Evolutionary conservation across 352 stramenopile species (phyloP).

Genomic region (Globisporangium radiosum): DNA sequence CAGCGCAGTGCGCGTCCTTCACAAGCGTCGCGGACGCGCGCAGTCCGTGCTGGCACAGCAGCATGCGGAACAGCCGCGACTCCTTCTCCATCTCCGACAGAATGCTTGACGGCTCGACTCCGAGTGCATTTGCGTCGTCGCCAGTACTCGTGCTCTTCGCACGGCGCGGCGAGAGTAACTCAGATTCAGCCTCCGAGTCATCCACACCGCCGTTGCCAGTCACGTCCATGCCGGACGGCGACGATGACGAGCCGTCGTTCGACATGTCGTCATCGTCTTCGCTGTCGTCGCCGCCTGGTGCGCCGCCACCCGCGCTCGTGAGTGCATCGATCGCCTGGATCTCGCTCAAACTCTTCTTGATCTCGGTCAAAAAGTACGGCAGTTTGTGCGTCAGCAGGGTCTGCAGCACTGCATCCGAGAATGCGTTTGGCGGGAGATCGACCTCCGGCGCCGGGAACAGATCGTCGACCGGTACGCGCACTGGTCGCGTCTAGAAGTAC

Average conservation of each 20-base stretch:
- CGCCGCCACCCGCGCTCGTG: slow-evolving; percentile 26
- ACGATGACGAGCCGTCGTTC: slow-evolving; percentile 68
- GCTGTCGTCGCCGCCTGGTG: slow-evolving; percentile 39
- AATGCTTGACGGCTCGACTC: slow-evolving; percentile 43
- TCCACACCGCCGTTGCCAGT: slow-evolving; percentile 27
- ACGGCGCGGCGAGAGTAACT: slow-evolving; percentile 23
- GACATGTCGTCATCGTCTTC: slow-evolving; percentile 86
- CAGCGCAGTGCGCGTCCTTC: slow-evolving; percentile 55
- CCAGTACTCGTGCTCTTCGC: slow-evolving; percentile 10
- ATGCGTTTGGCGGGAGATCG: slow-evolving; percentile 54
- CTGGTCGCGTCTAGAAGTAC: slow-evolving; percentile 44
- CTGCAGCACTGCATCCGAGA: slow-evolving; percentile 64
- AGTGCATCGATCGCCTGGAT: slow-evolving; percentile 41
- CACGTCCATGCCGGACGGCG: slow-evolving; percentile 61
- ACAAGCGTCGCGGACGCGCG: slow-evolving; percentile 64
- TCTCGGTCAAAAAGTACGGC: slow-evolving; percentile 69
- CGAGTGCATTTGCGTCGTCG: slow-evolving; percentile 4
- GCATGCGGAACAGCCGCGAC: slow-evolving; percentile 62
- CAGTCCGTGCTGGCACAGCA: slow-evolving; percentile 74
- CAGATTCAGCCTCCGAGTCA: slow-evolving; percentile 60
- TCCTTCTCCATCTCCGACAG: slow-evolving; percentile 72
- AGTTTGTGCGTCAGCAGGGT: slow-evolving; percentile 66
- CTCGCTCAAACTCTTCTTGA: slow-evolving; percentile 63
- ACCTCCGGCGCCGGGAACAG: slow-evolving; percentile 72
- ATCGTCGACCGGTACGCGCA: slow-evolving; percentile 81